These are phyloP conservation scores for Athelia psychrophila DNA, from an alignment of 1,284 basidiomycete genomes.

Conservation along the genomic window DNA sequence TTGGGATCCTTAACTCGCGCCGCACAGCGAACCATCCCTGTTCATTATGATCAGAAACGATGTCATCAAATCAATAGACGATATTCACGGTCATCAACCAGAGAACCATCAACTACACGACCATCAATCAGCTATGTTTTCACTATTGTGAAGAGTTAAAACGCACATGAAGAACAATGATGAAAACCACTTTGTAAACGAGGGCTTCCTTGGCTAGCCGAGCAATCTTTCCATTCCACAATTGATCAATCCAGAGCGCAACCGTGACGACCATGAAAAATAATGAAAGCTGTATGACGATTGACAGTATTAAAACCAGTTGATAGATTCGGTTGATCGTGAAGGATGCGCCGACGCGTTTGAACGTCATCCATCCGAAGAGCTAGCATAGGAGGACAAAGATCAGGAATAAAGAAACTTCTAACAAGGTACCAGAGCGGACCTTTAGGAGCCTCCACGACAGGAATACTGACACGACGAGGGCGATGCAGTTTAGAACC, in stretches of 20 bases:
- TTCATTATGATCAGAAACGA: slow-evolving; percentile 1
- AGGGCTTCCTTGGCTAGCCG: slow-evolving; percentile 41
- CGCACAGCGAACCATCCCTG: slow-evolving; percentile 77
- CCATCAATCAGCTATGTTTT: neutral
- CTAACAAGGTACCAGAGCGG: slow-evolving; percentile 5
- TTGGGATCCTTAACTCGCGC: slow-evolving; percentile 55
- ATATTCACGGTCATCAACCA: slow-evolving; percentile 59
- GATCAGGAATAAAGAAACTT: neutral
- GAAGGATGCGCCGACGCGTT: slow-evolving; percentile 75
- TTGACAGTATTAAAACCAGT: slow-evolving; percentile 66
- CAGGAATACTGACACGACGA: slow-evolving; percentile 59
- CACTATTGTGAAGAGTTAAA: neutral
- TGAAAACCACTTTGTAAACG: slow-evolving; percentile 54
- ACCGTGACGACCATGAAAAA: slow-evolving; percentile 75
- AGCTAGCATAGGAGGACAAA: slow-evolving; percentile 37
- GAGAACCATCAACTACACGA: slow-evolving; percentile 54
- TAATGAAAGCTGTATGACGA: slow-evolving; percentile 67
- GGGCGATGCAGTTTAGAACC: slow-evolving; percentile 56
- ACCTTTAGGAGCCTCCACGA: slow-evolving; percentile 78
- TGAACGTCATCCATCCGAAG: slow-evolving; percentile 84
- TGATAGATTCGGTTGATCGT: slow-evolving; percentile 74
- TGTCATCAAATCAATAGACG: neutral
- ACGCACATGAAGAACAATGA: slow-evolving; percentile 58
- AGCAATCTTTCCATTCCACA: slow-evolving; percentile 63
- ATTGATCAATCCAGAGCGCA: slow-evolving; percentile 74